Evolutionary conservation across 1,139 yeast genomes (phyloP), one percentile per base, ranked within the genome.

Genomic region (Geotrichum bryndzae): DNA sequence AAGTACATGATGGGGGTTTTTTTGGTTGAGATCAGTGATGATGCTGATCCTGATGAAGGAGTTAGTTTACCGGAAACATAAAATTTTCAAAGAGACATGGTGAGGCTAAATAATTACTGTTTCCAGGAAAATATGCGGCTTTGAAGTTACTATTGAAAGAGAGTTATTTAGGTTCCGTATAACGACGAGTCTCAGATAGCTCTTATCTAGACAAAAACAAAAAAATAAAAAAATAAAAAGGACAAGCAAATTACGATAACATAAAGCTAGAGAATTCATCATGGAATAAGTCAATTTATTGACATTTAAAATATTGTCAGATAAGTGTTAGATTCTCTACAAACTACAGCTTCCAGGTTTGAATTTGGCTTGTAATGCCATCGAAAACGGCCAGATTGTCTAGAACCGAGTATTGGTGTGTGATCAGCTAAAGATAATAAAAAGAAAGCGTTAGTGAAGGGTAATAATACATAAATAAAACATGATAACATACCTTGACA

Each of bases 321-420:
- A n/a, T 41, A 4, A 2, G 7, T n/a, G 22, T 5, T 18, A 8
- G 8, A 18, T n/a, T 41, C 5, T 41, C 22, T 41, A 41, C 1
- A n/a, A 41, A 41, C 56, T 70, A 79, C 25, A 83, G 72, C 68
- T 79, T 82, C 79, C 82, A 84, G 60, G 80, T 80, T 29, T 77
- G 80, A 61, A 85, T 79, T 46, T 76, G 75, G 25, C 87, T 81
- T 29, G 76, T 72, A 8, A 85, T 77, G 2, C 94, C 96, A 71
- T 90, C 92, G 71, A 83, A 88, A 0, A 86, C 79, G 60, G 85
- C 78, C 25, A 85, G 74, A 67, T 88, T 87, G 65, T 86, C 86
- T 55, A 88, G 70, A 0, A 96, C 92, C 4, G 85, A 78, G 67
- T 87, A 90, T 72, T 90, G 96, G 56, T 82, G 82, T 1, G 96